Conservation (phyloP, 306 rosid genomes). For the Pyrus communis region DNA sequence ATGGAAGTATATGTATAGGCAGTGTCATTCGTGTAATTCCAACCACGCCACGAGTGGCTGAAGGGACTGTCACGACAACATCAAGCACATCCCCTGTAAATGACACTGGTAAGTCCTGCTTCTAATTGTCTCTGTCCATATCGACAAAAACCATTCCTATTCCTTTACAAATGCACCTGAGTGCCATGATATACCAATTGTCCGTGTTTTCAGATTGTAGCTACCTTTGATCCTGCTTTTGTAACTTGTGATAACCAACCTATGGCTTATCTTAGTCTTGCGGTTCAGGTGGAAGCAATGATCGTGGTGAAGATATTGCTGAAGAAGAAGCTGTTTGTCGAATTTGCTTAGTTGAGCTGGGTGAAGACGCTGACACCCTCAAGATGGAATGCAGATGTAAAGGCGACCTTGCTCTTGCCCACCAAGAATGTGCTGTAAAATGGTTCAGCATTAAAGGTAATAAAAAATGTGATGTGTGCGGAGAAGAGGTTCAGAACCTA, state of each 20-base stretch:
- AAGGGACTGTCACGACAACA: constrained; percentile 10
- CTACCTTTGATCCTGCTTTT: constrained; percentile 14
- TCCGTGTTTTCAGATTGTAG: constrained; percentile 10
- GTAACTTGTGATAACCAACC: constrained; percentile 23
- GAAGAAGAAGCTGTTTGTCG: constrained; percentile 86
- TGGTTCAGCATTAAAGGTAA: constrained; percentile 91
- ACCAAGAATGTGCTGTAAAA: constrained; percentile 67
- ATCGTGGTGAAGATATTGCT: constrained; percentile 57
- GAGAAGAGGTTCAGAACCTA: constrained; percentile 70
- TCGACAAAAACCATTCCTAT: not conserved
- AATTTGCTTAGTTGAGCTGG: constrained; percentile 69
- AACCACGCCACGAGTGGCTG: constrained; percentile 26
- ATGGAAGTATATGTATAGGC: constrained; percentile 24
- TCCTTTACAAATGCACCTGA: not conserved
- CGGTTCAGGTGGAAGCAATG: constrained; percentile 57
- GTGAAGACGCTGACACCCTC: constrained; percentile 57
- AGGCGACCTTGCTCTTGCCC: constrained; percentile 90
- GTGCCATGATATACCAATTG: constrained; percentile 2
- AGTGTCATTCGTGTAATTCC: constrained; percentile 32
- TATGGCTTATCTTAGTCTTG: constrained; percentile 26
- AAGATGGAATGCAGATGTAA: constrained; percentile 85
- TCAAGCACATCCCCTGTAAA: constrained; percentile 15
- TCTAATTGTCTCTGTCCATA: not conserved
- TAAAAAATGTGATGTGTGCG: constrained; percentile 78
- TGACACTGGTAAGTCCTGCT: constrained; percentile 19